Percentiles rank a stretch among this genome's conserved stretches.
phyloP scores from a whole-genome alignment of 139 green algal genomes.

The Tetradesmus lagerheimii region DNA sequence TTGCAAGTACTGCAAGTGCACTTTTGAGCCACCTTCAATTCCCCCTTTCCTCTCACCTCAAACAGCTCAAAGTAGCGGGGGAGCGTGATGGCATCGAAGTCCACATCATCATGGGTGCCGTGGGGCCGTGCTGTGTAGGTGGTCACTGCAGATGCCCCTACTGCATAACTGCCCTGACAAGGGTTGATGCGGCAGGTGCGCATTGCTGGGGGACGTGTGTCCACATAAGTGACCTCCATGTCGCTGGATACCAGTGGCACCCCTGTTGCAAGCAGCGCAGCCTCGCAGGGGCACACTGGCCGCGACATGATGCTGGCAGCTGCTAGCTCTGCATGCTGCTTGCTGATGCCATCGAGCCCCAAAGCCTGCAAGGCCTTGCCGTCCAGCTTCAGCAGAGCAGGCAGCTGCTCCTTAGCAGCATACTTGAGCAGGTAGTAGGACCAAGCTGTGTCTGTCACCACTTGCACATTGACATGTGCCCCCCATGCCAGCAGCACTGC shows the following conservation, averaged over 20 bases:
- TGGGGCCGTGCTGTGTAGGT: neutral
- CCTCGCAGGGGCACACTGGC: neutral
- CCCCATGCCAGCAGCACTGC: conserved; percentile 13
- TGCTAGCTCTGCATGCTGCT: neutral
- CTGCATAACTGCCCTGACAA: neutral
- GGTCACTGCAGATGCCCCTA: neutral
- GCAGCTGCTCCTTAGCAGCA: neutral
- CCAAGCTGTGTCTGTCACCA: conserved; percentile 16
- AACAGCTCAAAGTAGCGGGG: conserved; percentile 9
- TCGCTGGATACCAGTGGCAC: neutral
- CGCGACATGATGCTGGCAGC: neutral
- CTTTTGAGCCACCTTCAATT: no score
- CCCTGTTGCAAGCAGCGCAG: neutral
- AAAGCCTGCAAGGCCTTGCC: neutral
- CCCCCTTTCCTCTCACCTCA: no score
- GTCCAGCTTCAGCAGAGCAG: neutral
- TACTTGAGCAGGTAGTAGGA: conserved; percentile 25
- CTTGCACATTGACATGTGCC: conserved; percentile 5
- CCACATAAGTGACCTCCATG: conserved; percentile 8
- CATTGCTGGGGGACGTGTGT: neutral
- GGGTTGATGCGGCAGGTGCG: neutral
- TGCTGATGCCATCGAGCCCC: neutral
- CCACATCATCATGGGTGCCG: neutral
- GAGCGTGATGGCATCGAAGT: neutral
- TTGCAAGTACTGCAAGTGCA: no score